These are phyloP conservation scores for Sporothrix dimorphospora DNA, from an alignment of 2,329 filamentous ascomycete species.

Conservation along the genomic window DNA sequence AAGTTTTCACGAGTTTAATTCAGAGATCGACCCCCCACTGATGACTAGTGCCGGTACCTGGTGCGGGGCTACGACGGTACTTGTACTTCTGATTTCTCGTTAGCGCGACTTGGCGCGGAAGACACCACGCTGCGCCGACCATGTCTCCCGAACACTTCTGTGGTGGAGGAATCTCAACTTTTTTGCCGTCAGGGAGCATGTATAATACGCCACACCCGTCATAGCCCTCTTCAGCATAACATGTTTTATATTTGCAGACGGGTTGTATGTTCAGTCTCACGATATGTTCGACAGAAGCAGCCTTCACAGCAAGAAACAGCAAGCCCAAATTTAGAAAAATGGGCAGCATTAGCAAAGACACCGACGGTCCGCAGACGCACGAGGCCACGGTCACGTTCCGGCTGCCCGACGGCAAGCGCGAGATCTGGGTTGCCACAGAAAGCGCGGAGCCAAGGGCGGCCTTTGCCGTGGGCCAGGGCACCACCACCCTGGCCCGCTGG, in stretches of 20 bases:
- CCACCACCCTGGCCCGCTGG: conserved; percentile 27
- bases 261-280: no score
- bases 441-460: background rate
- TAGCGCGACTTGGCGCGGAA: background rate
- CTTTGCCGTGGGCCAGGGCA: conserved; percentile 24
- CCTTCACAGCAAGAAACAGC: background rate
- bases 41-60: background rate
- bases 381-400: conserved; percentile 21
- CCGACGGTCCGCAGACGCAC: background rate
- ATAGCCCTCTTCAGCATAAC: background rate
- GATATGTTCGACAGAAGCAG: no score
- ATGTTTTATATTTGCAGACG: background rate
- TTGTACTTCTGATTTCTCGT: background rate
- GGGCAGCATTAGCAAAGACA: conserved; percentile 22
- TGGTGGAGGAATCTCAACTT: no score
- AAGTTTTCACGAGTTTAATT: background rate
- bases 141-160: no score
- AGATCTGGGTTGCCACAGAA: conserved; percentile 26
- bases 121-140: background rate
- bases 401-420: conserved; percentile 31
- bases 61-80: background rate
- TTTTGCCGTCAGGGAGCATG: background rate
- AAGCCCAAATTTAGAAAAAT: background rate
- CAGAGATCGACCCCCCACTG: background rate
- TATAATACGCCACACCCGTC: background rate